Evolutionary conservation across 2,329 filamentous ascomycete species (phyloP).

Genomic region (Botryotinia globosa): DNA sequence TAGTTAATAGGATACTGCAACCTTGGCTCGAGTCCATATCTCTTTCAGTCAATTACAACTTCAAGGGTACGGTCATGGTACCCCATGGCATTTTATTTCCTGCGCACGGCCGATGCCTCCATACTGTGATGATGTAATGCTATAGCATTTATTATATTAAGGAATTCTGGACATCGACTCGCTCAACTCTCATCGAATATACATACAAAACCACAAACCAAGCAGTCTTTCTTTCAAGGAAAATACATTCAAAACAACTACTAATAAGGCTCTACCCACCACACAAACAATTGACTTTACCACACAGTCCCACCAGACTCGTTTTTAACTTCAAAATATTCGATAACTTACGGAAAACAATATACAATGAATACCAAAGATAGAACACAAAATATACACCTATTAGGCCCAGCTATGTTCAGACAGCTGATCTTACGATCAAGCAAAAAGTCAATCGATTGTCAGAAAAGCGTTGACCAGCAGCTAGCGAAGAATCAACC

Average conservation of each 20-base stretch:
- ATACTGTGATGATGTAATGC: neutral
- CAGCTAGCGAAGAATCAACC: too few species aligned
- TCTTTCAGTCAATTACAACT: too few species aligned
- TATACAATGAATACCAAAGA: neutral
- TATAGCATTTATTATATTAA: neutral
- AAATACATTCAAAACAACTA: neutral
- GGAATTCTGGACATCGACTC: neutral
- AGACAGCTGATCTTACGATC: neutral
- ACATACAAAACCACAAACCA: neutral
- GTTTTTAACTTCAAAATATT: neutral
- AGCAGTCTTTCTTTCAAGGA: neutral
- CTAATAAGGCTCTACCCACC: neutral
- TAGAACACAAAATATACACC: fast-evolving
- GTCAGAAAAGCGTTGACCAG: fast-evolving
- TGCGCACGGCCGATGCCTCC: neutral
- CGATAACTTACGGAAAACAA: fast-evolving
- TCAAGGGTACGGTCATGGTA: too few species aligned
- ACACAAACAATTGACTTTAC: fast-evolving
- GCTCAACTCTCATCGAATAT: neutral
- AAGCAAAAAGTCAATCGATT: neutral
- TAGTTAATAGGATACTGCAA: too few species aligned
- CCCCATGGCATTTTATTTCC: too few species aligned
- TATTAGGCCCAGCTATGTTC: neutral
- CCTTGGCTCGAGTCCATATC: too few species aligned
- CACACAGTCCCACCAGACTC: neutral